These are phyloP conservation scores for Mucor racemosus DNA, from an alignment of 371 early-diverging fungal genomes.

Conservation along the genomic window DNA sequence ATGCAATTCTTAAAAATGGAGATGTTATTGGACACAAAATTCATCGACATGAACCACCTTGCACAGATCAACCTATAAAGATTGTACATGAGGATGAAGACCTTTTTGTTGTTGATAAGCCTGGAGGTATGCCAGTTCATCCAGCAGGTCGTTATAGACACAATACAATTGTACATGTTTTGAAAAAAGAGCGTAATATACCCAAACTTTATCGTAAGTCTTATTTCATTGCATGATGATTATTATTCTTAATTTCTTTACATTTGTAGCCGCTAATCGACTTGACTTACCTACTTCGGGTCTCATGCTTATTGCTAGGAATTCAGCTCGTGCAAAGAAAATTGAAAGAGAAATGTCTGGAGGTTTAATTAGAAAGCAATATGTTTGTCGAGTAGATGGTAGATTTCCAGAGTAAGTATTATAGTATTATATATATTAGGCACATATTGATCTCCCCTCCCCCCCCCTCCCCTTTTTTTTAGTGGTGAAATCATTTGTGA, in stretches of 20 bases:
- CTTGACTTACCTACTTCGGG: slow-evolving; percentile 95
- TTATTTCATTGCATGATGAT: slow-evolving; percentile 17
- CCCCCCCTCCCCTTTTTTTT: background rate
- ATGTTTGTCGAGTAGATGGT: slow-evolving; percentile 86
- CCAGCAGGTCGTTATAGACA: slow-evolving; percentile 81
- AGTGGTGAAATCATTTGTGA: slow-evolving; percentile 71
- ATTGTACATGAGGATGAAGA: slow-evolving; percentile 68
- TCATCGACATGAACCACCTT: slow-evolving; percentile 97
- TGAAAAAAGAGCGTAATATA: slow-evolving; percentile 69
- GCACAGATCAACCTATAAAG: slow-evolving; percentile 64
- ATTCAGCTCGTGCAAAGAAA: slow-evolving; percentile 59
- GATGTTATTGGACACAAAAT: slow-evolving; percentile 82
- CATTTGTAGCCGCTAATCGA: slow-evolving; percentile 74
- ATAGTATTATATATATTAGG: background rate
- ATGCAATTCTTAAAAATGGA: slow-evolving; percentile 65
- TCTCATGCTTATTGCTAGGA: slow-evolving; percentile 78
- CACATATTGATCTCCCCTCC: no score
- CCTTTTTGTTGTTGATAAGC: slow-evolving; percentile 87
- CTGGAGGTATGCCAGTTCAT: slow-evolving; percentile 85
- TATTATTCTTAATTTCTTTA: background rate
- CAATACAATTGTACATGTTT: slow-evolving; percentile 83
- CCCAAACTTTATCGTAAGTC: slow-evolving; percentile 70
- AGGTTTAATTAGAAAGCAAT: slow-evolving; percentile 76
- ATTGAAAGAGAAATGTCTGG: slow-evolving; percentile 72
- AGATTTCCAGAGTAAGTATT: slow-evolving; percentile 75